phyloP scores from a whole-genome alignment of 129 eudicot genomes.

The Lactuca saligna region DNA sequence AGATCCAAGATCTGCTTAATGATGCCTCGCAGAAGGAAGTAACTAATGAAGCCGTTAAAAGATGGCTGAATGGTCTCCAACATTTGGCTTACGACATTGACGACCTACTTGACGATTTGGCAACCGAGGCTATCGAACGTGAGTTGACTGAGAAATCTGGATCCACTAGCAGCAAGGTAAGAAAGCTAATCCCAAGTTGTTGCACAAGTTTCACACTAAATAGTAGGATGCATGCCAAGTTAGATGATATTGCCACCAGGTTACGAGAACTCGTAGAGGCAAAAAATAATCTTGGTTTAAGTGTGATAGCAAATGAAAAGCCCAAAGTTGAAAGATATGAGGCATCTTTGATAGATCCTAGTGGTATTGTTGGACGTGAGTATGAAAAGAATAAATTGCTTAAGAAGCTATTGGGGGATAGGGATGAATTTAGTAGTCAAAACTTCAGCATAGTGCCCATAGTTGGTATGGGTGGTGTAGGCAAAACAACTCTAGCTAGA shows the following conservation, averaged over 20 bases:
- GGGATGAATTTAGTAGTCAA: neutral
- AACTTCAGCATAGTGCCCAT: slow-evolving; percentile 8
- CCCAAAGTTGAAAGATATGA: neutral
- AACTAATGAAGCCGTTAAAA: neutral
- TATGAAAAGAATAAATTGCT: slow-evolving; percentile 5
- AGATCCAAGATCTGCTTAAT: neutral
- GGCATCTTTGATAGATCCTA: neutral
- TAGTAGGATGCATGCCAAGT: neutral
- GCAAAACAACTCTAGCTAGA: neutral
- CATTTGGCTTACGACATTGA: slow-evolving; percentile 33
- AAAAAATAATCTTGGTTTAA: slow-evolving; percentile 27
- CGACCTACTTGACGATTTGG: slow-evolving; percentile 38
- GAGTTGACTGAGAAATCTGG: neutral
- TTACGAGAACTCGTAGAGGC: neutral
- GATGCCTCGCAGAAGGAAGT: neutral
- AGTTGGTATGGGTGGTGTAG: neutral
- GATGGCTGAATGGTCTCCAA: neutral
- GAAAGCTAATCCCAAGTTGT: neutral
- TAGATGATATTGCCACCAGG: neutral
- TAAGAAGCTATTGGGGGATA: neutral
- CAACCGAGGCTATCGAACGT: slow-evolving; percentile 28
- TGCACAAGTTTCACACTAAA: neutral
- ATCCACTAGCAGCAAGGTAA: neutral
- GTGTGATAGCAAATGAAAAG: neutral
- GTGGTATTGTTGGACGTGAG: neutral